phyloP scores from a whole-genome alignment of 1,284 basidiomycete genomes.

The Phellopilus nigrolimitatus region DNA sequence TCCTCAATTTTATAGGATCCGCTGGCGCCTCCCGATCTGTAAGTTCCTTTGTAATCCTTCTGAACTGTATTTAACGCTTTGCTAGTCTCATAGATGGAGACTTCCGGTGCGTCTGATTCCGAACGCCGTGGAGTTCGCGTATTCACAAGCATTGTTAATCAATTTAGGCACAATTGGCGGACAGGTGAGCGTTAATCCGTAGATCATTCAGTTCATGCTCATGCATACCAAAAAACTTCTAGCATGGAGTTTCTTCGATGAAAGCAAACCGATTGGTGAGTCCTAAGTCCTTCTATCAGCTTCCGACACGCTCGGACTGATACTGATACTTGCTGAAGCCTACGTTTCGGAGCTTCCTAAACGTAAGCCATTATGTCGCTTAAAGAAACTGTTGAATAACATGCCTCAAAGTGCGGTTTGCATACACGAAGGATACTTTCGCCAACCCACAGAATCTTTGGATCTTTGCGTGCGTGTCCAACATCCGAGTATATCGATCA shows the following conservation, averaged over 20 bases:
- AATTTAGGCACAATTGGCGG: slow-evolving; percentile 53
- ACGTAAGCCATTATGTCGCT: slow-evolving; percentile 25
- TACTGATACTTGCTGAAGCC: slow-evolving; percentile 20
- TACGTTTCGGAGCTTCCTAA: slow-evolving; percentile 33
- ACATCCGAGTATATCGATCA: neutral
- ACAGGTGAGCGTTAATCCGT: slow-evolving; percentile 30
- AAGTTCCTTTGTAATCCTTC: slow-evolving; percentile 21
- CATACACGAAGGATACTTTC: slow-evolving; percentile 59
- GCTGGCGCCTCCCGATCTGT: slow-evolving; percentile 56
- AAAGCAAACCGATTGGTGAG: slow-evolving; percentile 40
- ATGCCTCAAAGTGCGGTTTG: slow-evolving; percentile 43
- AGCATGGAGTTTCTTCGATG: slow-evolving; percentile 42
- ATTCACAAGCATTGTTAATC: neutral
- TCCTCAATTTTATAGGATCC: slow-evolving; percentile 42
- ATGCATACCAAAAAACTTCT: neutral
- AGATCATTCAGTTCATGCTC: neutral
- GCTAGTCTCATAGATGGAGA: slow-evolving; percentile 45
- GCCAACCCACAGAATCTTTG: slow-evolving; percentile 60
- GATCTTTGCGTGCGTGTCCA: slow-evolving; percentile 45
- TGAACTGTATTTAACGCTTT: slow-evolving; percentile 1
- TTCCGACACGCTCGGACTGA: slow-evolving; percentile 36
- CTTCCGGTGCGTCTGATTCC: slow-evolving; percentile 36
- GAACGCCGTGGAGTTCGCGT: neutral
- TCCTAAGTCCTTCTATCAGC: slow-evolving; percentile 13
- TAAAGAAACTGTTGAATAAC: neutral